These are phyloP conservation scores for Friedmanniomyces endolithicus DNA, from an alignment of 495 filamentous ascomycete species.

Conservation along the genomic window DNA sequence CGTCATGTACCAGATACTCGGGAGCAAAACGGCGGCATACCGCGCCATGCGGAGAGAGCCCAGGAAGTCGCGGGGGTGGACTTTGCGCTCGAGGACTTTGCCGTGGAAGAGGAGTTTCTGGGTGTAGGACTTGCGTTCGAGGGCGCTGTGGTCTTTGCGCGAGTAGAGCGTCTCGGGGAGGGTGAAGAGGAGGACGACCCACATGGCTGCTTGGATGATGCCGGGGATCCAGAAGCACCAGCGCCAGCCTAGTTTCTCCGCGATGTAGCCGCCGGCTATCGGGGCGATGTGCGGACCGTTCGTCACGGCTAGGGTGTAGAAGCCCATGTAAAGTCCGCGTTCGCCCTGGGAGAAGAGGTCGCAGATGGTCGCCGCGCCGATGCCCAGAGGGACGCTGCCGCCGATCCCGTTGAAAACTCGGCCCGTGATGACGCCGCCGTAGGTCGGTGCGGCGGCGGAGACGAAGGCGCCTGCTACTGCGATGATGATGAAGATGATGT, in stretches of 20 bases:
- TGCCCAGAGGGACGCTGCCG: slow-evolving; percentile 2
- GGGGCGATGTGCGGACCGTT: slow-evolving; percentile 13
- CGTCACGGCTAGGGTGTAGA: slow-evolving; percentile 30
- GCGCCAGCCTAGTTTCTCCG: slow-evolving; percentile 8
- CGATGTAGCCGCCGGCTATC: slow-evolving; percentile 13
- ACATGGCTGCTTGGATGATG: slow-evolving; percentile 6
- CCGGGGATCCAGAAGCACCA: slow-evolving; percentile 15
- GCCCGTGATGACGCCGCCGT: slow-evolving; percentile 6
- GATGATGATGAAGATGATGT: slow-evolving; percentile 27
- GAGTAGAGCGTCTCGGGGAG: slow-evolving; percentile 12
- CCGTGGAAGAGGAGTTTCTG: slow-evolving; percentile 15
- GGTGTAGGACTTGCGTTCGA: neutral
- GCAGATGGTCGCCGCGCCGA: slow-evolving; percentile 17
- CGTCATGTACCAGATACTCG: slow-evolving; percentile 22
- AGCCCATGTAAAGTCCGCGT: slow-evolving; percentile 22
- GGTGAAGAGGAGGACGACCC: slow-evolving; percentile 9
- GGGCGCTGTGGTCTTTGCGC: neutral
- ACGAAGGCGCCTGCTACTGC: slow-evolving; percentile 18
- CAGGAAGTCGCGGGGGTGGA: slow-evolving; percentile 20
- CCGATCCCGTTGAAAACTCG: slow-evolving; percentile 11
- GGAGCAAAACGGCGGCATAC: slow-evolving; percentile 23
- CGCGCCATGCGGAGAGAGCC: slow-evolving; percentile 19
- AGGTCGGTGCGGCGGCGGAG: neutral
- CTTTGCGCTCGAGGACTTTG: neutral
- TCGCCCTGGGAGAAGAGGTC: slow-evolving; percentile 6